Base-by-base conservation (phyloP, 129 eudicot species). In the Dittrichia graveolens region DNA sequence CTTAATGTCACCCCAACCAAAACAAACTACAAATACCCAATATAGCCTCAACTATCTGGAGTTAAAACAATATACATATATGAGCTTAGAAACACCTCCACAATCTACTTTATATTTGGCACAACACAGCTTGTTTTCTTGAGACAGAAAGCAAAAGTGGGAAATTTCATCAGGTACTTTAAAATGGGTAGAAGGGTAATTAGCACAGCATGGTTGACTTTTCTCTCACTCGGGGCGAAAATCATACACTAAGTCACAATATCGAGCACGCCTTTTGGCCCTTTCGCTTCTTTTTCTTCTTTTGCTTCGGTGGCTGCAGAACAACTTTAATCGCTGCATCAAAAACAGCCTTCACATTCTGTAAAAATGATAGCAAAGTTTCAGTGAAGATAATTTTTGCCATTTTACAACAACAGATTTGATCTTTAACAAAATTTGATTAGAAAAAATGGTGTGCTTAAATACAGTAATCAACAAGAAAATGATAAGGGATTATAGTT, bases 281-380 rank as follows among this genome's bases (percentile, higher is more conserved):
- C 94, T 87, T 92, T 79, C 89, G 77, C 84, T 89, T 92, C 98
- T 89, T 91, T 83, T 69, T 92, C 96, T 85, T 92, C 90, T 79
- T 92, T 58, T 86, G 98, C 81, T 92, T 92, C 5, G 98, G 98
- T 59, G 98, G 98, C 78, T 92, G 98, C 71, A 92, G 83, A 70
- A 92, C 98, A 71, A 92, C 91, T 81, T 89, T 92, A 46, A 92
- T 92, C 47, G 98, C 98, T 40, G 96, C 94, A 85, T 92, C 98
- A 19, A 92, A 92, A 9, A 92, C 98, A 55, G 91, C 94, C 85
- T 92, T 92, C 83, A 89, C 93, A 79, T 92, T 92, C 96, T 92
- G 96, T 75, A 80, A 12, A 68, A 35, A 13, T 42, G 48, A 59
- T 61, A 31, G 55, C 62, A 60, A 40, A 64, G 6, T 59, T 49